phyloP scores from a whole-genome alignment of 805 yeast genomes.

The Kuraishia cidri region DNA sequence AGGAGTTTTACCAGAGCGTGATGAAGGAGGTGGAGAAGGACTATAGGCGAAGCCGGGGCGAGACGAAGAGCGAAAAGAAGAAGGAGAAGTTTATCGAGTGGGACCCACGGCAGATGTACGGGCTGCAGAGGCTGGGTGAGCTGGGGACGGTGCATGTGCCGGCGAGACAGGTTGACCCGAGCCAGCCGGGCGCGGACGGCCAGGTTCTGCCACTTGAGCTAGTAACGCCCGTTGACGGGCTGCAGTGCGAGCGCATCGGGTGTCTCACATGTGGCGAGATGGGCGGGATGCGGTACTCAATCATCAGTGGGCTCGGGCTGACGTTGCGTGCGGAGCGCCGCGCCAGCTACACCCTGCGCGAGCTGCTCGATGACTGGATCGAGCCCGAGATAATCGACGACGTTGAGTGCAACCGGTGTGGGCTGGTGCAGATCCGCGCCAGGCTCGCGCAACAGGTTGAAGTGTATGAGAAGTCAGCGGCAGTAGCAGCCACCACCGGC shows the following conservation, averaged over 20 bases:
- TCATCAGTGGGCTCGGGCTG: conserved; percentile 64
- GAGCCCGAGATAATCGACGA: conserved; percentile 84
- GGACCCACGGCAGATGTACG: conserved; percentile 20
- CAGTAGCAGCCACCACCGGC: neutral
- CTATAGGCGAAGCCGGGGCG: conserved; percentile 23
- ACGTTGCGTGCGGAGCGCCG: conserved; percentile 48
- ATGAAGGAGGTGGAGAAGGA: conserved; percentile 61
- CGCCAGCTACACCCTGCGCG: conserved; percentile 33
- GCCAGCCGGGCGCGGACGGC: conserved; percentile 30
- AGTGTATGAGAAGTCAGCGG: conserved; percentile 6
- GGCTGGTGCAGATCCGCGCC: conserved; percentile 51
- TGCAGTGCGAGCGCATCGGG: conserved; percentile 82
- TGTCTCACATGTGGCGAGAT: conserved; percentile 88
- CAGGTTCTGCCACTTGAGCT: conserved; percentile 45
- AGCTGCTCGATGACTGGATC: conserved; percentile 56
- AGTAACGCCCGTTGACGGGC: conserved; percentile 88
- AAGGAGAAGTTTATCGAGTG: conserved; percentile 14
- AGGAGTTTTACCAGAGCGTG: conserved; percentile 83
- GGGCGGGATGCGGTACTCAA: conserved; percentile 84
- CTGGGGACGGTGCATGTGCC: conserved; percentile 64
- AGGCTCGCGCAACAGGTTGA: conserved; percentile 32
- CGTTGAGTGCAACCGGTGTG: conserved; percentile 93
- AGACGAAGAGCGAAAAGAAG: conserved; percentile 12
- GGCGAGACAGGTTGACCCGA: conserved; percentile 71
- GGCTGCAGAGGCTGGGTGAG: conserved; percentile 40